Evolutionary conservation across 177 flowering plant genomes (phyloP).

Genomic region (Tripterygium wilfordii): DNA sequence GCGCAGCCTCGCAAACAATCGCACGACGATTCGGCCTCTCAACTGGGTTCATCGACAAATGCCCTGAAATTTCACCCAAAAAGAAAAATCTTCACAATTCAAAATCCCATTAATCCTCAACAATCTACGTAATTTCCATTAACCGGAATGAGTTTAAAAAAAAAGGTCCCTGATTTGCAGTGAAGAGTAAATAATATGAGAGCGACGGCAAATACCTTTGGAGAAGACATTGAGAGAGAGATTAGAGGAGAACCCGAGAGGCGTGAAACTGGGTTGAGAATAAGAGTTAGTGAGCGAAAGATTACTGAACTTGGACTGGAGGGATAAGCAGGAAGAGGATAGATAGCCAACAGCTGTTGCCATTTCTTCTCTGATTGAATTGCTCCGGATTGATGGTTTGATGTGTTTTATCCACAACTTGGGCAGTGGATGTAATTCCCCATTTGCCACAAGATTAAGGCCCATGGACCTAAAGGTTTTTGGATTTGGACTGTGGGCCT

Average conservation of each 20-base stretch:
- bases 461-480: too few species aligned
- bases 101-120: not conserved
- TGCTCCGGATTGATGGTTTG: too few species aligned
- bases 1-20: constrained; percentile 73
- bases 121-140: not conserved
- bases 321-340: constrained; percentile 28
- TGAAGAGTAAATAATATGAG: not conserved
- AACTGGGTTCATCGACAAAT: constrained; percentile 30
- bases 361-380: too few species aligned
- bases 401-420: too few species aligned
- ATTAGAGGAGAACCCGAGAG: constrained; percentile 55
- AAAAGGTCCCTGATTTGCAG: not conserved
- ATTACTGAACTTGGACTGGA: constrained; percentile 31
- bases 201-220: constrained; percentile 26
- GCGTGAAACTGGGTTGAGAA: constrained; percentile 11
- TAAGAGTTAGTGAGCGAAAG: constrained; percentile 25
- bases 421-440: too few species aligned
- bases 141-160: not conserved
- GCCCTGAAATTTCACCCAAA: constrained; percentile 30
- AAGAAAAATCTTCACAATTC: constrained; percentile 1
- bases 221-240: constrained; percentile 40
- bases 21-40: constrained; percentile 34
- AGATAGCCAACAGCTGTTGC: constrained; percentile 29
- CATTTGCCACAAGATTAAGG: too few species aligned
- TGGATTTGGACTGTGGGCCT: too few species aligned